Evolutionary conservation across 768 basidiomycete species (phyloP), one percentile per base, ranked within the genome.

Genomic region (Tylopilus felleus): DNA sequence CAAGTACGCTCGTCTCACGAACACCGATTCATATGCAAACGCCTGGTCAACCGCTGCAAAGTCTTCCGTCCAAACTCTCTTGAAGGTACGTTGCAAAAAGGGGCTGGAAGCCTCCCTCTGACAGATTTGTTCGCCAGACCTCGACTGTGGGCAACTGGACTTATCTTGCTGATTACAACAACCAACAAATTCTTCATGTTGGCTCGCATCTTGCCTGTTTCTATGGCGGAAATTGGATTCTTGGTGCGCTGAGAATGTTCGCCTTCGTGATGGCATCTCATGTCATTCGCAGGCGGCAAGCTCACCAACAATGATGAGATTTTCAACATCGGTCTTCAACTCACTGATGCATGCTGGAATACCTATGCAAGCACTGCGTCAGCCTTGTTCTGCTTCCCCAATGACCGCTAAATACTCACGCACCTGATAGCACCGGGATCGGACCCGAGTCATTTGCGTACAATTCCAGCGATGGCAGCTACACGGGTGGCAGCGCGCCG

Each of bases 271-370:
- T 41, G 13, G 36, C 23, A 25, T 28, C 55, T 61, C 21, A 61
- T 42, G 2, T 39, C 12, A 21, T 2, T 19, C 27, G 9, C 31
- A 83, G 86, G 86, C 4, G 88, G 89, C 7, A 80, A 79, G 55
- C 65, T 91, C 29, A 63, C 86, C 25, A 82, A 88, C 66, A 90
- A 90, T 56, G 70, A 83, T 23, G 86, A 88, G 1, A 85, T 90
- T 55, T 77, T 89, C 51, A 61, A 84, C 39, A 71, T 79, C 38
- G 89, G 77, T 4, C 74, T 90, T 31, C 58, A 78, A 33, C 73
- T 90, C 8, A 80, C 79, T 14, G 88, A 91, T 38, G 83, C 78
- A 9, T 90, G 89, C 73, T 87, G 87, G 84, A 90, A 90, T 65
- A 89, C 88, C 1, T 90, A 91, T 61, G 80, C 84, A 6, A 77